Conservation (phyloP, 352 stramenopile species). For the Phytophthora pseudosyringae region DNA sequence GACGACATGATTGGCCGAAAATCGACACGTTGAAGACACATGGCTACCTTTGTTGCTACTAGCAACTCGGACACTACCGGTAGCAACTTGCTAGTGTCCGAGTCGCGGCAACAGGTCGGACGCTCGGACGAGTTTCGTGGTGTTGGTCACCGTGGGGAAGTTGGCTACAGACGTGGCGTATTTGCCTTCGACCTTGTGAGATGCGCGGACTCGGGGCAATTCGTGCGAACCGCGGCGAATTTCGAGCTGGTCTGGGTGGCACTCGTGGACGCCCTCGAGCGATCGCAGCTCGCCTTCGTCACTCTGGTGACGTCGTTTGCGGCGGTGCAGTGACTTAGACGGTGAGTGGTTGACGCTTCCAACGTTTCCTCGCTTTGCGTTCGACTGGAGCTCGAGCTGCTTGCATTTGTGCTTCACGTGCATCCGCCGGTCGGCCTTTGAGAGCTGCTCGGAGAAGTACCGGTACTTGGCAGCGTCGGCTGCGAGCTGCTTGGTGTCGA, state of each 20-base stretch:
- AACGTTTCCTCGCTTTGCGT: slow-evolving; percentile 4
- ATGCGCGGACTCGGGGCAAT: slow-evolving; percentile 11
- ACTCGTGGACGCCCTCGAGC: slow-evolving; percentile 23
- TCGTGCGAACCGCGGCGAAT: not conserved
- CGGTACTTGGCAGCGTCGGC: slow-evolving; percentile 48
- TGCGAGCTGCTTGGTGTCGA: slow-evolving; percentile 58
- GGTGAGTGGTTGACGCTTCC: not conserved
- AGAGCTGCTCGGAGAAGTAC: slow-evolving; percentile 65
- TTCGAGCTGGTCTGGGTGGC: slow-evolving; percentile 16
- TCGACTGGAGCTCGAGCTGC: slow-evolving; percentile 22
- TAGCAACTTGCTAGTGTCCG: slow-evolving; percentile 9
- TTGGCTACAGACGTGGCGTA: slow-evolving; percentile 15
- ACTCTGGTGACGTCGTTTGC: slow-evolving; percentile 12
- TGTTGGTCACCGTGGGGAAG: slow-evolving; percentile 47
- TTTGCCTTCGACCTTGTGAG: slow-evolving; percentile 19
- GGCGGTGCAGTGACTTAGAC: slow-evolving; percentile 13
- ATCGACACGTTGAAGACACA: slow-evolving; percentile 15
- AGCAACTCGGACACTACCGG: too few species aligned
- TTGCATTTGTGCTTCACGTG: slow-evolving; percentile 52
- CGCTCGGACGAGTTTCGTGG: slow-evolving; percentile 53
- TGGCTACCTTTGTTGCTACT: slow-evolving; percentile 19
- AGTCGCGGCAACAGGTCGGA: slow-evolving; percentile 44
- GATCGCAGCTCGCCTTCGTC: slow-evolving; percentile 9
- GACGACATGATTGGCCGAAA: slow-evolving; percentile 33
- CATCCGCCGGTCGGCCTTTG: slow-evolving; percentile 50